Conservation (phyloP, 805 yeast genomes). For the Zygoascus biomembranicola region DNA sequence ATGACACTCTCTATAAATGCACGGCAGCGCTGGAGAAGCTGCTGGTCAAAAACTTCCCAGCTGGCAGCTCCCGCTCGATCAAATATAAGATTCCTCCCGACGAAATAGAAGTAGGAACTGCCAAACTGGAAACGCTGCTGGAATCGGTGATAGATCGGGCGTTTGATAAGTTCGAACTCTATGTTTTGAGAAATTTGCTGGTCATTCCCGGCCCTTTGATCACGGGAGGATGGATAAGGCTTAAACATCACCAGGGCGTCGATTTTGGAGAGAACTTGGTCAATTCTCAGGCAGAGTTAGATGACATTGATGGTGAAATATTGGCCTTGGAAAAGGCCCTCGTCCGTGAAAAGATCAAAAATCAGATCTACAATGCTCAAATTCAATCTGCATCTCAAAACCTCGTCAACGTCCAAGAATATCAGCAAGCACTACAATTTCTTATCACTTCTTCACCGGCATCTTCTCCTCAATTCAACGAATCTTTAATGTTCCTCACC, state of each 20-base stretch:
- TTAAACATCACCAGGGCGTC: constrained; percentile 56
- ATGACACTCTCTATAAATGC: constrained; percentile 74
- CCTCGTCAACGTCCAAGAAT: background rate
- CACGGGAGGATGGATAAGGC: constrained; percentile 54
- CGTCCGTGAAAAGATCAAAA: background rate
- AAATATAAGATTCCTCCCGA: constrained; percentile 5
- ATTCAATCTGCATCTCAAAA: background rate
- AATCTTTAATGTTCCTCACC: background rate
- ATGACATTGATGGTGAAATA: constrained; percentile 13
- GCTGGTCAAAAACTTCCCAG: constrained; percentile 34
- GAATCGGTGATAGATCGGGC: constrained; percentile 71
- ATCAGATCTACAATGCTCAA: background rate
- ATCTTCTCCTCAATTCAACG: constrained; percentile 2
- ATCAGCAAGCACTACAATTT: background rate
- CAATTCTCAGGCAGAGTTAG: constrained; percentile 1
- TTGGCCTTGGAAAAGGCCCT: constrained; percentile 12
- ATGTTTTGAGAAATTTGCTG: constrained; percentile 68
- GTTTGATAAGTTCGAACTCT: constrained; percentile 80
- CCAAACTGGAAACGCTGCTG: constrained; percentile 64
- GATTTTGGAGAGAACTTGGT: constrained; percentile 7
- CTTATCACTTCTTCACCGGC: background rate
- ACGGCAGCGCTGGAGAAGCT: constrained; percentile 69
- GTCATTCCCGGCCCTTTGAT: constrained; percentile 59
- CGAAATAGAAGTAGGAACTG: constrained; percentile 72
- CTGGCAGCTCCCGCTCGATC: constrained; percentile 7